Base-by-base conservation (phyloP, 1,284 basidiomycete species). In the Caloboletus inedulis region DNA sequence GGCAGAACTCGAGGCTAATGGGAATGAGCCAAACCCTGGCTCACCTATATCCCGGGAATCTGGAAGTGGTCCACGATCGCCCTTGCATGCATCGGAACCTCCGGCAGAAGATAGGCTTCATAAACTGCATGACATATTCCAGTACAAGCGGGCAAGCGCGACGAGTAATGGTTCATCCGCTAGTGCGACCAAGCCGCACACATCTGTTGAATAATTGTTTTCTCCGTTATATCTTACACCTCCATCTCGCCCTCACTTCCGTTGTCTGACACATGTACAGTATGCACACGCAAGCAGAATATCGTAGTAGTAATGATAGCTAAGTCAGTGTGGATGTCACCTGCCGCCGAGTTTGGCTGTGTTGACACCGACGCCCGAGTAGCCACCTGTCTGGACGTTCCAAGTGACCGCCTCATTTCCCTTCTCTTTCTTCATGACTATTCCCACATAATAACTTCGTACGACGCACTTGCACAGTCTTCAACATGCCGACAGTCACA, bases 71-170 rank as follows among this genome's bases (percentile, higher is more conserved):
- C 62, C 66, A 48, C 69, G 62, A 43, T 64, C 71, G 7, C 56
- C 68, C 42, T 65, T 61, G 53, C 63, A 61, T 52, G 44, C 60
- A 41, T 8, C 61, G 2, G 72, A 69, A n/a, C 59, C 69, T 34
- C 76, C 73, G 16, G 71, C 75, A 50, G 77, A 82, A 57, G 86
- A 90, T 51, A 84, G 84, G 63, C 66, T 91, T 42, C 85, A 87
- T 42, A 74, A 85, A 59, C 66, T 91, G 51, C 89, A 91, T 65
- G 81, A 87, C 63, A 76, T 91, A 57, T 91, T 91, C 71, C 87
- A 89, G 58, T 91, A 91, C 69, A 72, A 68, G 37, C 79, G 88
- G 49, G 80, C 85, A 18, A 89, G 87, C 64, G 80, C 80, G 35
- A 64, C 77, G 43, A 87, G 85, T 65, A 81, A 79, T 57, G 78